Percentiles rank a stretch among this genome's conserved stretches.
Evolutionary conservation across 108 stramenopile genomes (phyloP).

Genomic region (Cyclostephanos tholiformis): DNA sequence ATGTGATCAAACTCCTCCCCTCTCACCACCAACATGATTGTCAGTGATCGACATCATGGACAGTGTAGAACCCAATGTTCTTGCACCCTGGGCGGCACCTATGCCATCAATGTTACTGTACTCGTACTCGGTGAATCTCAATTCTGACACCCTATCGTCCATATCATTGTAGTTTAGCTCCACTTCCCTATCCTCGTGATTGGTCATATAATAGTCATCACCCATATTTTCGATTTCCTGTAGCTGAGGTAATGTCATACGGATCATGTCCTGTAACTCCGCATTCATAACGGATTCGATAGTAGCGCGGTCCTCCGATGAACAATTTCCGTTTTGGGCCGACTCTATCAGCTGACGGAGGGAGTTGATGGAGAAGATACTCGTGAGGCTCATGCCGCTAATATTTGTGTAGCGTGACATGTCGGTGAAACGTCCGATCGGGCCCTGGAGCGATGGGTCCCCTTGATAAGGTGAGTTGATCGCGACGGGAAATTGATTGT

Average conservation of each 20-base stretch:
- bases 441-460: background rate
- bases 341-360: conserved; percentile 4
- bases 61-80: too few species aligned
- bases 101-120: too few species aligned
- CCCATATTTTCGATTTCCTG: background rate
- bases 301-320: background rate
- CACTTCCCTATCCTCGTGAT: too few species aligned
- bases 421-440: conserved; percentile 1
- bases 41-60: too few species aligned
- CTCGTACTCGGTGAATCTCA: too few species aligned
- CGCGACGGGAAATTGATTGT: conserved; percentile 3
- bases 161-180: too few species aligned
- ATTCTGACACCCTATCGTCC: too few species aligned
- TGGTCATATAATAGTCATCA: background rate
- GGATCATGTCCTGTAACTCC: background rate
- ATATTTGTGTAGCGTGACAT: background rate
- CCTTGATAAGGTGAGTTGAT: background rate
- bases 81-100: too few species aligned
- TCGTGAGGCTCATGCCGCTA: background rate
- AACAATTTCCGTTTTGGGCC: background rate
- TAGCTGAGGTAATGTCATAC: background rate
- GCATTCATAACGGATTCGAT: background rate
- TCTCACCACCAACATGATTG: too few species aligned
- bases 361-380: background rate
- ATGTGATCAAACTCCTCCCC: too few species aligned